These are phyloP conservation scores for Hypoxylon intermedium DNA, from an alignment of 495 filamentous ascomycete species.

Conservation along the genomic window DNA sequence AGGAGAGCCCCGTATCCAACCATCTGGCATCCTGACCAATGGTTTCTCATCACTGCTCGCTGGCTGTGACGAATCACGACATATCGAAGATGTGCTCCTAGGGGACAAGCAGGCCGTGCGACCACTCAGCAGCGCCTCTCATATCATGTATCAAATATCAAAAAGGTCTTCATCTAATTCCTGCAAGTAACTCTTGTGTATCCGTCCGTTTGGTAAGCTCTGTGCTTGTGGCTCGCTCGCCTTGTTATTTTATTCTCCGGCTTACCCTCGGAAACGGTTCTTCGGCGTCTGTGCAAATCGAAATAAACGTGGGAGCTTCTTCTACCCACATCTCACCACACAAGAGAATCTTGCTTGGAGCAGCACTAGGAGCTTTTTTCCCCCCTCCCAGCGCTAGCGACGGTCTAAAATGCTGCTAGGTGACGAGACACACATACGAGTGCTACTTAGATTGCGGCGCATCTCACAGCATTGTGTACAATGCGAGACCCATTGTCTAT, in stretches of 20 bases:
- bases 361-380: conserved; percentile 21
- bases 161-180: conserved; percentile 11
- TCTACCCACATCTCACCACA: conserved; percentile 24
- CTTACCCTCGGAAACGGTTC: conserved; percentile 8
- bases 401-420: conserved; percentile 18
- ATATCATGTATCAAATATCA: conserved; percentile 22
- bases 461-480: conserved; percentile 27
- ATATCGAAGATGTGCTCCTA: conserved; percentile 28
- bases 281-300: conserved; percentile 7
- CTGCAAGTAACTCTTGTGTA: conserved; percentile 22
- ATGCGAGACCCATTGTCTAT: conserved; percentile 23
- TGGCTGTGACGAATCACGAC: conserved; percentile 31
- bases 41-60: conserved; percentile 8
- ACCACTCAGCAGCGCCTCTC: conserved; percentile 23
- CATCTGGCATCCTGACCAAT: conserved; percentile 22
- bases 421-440: conserved; percentile 33
- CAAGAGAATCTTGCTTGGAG: conserved; percentile 22
- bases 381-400: conserved; percentile 9
- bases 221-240: conserved; percentile 10
- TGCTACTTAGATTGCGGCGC: conserved; percentile 37
- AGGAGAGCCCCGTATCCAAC: conserved; percentile 20
- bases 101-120: conserved; percentile 32
- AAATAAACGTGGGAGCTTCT: conserved; percentile 25
- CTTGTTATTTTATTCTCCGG: conserved; percentile 32
- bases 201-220: conserved; percentile 16